These are phyloP conservation scores for Boletellus emodensis DNA, from an alignment of 768 basidiomycete genomes.

Conservation along the genomic window DNA sequence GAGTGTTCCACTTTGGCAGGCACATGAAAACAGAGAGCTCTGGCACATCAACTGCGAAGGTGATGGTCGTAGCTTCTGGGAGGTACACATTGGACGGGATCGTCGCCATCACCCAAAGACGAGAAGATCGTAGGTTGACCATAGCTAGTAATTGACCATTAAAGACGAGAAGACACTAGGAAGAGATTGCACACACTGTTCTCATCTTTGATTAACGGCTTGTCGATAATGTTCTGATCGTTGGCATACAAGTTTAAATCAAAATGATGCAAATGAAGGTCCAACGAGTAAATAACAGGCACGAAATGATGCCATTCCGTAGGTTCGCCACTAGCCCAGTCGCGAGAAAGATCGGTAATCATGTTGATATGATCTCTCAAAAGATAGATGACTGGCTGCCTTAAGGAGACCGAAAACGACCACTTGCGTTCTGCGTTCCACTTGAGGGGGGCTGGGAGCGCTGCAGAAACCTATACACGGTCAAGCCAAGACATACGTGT, in stretches of 20 bases:
- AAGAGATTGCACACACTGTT: constrained; percentile 54
- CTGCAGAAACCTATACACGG: constrained; percentile 53
- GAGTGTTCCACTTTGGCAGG: constrained; percentile 88
- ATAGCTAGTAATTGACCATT: constrained; percentile 49
- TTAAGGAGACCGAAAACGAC: constrained; percentile 68
- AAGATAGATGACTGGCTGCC: constrained; percentile 69
- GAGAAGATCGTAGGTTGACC: constrained; percentile 58
- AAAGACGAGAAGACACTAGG: neutral
- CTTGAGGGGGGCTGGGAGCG: constrained; percentile 72
- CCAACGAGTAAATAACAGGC: constrained; percentile 72
- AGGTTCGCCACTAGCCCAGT: constrained; percentile 84
- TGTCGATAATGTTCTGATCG: constrained; percentile 96
- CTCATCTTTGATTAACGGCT: constrained; percentile 73
- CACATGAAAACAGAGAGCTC: constrained; percentile 57
- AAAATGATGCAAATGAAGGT: constrained; percentile 71
- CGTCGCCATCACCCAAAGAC: constrained; percentile 45
- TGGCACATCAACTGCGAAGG: constrained; percentile 60
- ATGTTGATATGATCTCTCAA: constrained; percentile 94
- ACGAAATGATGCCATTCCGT: constrained; percentile 79
- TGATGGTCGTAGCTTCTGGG: constrained; percentile 61
- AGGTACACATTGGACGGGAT: constrained; percentile 73
- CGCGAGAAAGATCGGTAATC: constrained; percentile 87
- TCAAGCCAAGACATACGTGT: constrained; percentile 16
- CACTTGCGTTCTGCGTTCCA: constrained; percentile 85
- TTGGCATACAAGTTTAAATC: constrained; percentile 81